phyloP scores from a whole-genome alignment of 257 asterid genomes.

The Gentiana dahurica region DNA sequence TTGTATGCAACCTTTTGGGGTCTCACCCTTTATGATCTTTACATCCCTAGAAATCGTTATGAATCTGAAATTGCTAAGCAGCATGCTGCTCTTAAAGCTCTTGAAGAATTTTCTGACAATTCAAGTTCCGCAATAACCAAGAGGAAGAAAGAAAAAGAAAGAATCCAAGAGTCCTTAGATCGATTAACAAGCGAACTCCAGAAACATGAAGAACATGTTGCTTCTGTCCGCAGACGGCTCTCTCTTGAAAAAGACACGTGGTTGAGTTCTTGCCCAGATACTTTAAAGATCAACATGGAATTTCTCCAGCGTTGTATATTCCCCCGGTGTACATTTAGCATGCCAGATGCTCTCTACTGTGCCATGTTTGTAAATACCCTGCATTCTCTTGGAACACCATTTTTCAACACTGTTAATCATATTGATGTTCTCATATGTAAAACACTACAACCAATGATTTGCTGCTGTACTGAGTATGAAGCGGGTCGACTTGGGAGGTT shows the following conservation, averaged over 20 bases:
- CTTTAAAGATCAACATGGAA: constrained; percentile 95
- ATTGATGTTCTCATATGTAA: constrained; percentile 95
- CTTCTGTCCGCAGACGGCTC: constrained; percentile 85
- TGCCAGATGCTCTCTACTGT: constrained; percentile 98
- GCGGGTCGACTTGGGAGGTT: constrained; percentile 95
- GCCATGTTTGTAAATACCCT: constrained; percentile 93
- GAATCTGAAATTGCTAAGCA: constrained; percentile 82
- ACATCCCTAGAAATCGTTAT: constrained; percentile 86
- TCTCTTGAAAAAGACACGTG: constrained; percentile 91
- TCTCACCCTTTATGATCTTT: constrained; percentile 91
- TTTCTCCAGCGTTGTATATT: constrained; percentile 97
- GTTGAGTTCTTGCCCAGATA: constrained; percentile 98
- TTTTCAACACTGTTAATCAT: constrained; percentile 97
- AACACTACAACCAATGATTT: constrained; percentile 98
- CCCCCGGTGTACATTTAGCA: constrained; percentile 97
- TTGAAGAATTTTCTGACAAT: constrained; percentile 91
- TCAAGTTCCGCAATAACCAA: constrained; percentile 97
- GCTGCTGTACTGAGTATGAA: constrained; percentile 99
- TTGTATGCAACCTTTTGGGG: constrained; percentile 99
- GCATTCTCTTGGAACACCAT: constrained; percentile 97
- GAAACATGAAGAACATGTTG: constrained; percentile 93
- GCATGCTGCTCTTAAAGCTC: constrained; percentile 86
- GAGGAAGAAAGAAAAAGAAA: constrained; percentile 96
- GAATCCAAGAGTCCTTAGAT: constrained; percentile 97
- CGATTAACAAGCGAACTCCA: constrained; percentile 71